These are phyloP conservation scores for Neonectria faginata DNA, from an alignment of 2,329 filamentous ascomycete genomes.

Conservation along the genomic window DNA sequence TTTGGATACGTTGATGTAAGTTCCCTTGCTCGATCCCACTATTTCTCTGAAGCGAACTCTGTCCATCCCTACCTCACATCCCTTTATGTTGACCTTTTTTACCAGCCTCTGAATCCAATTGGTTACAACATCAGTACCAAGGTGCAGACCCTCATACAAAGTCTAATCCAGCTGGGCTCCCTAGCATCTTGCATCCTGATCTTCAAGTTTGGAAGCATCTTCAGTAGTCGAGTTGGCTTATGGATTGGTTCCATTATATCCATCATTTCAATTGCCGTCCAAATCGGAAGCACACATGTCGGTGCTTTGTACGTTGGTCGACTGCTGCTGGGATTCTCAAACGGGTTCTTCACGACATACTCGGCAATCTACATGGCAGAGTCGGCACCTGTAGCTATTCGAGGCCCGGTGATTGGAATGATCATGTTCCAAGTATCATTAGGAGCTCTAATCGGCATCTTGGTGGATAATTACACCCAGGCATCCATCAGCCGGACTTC, in stretches of 20 bases:
- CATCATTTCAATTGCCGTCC: background rate
- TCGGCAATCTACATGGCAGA: constrained; percentile 3
- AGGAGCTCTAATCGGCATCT: constrained; percentile 2
- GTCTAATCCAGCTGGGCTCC: constrained; percentile 1
- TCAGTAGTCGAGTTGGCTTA: background rate
- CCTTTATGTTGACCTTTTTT: background rate
- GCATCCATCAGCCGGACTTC: background rate
- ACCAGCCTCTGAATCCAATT: constrained; percentile 5
- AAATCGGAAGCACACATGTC: constrained; percentile 5
- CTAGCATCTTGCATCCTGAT: constrained; percentile 1
- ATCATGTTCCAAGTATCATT: constrained; percentile 2
- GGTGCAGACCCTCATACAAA: constrained; percentile 3
- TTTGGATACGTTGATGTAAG: constrained; percentile 7
- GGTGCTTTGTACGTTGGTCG: constrained; percentile 2
- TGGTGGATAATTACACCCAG: constrained; percentile 1
- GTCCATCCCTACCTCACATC: background rate
- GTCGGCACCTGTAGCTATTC: background rate
- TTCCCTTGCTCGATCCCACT: background rate
- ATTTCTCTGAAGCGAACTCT: background rate
- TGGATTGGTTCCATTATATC: background rate
- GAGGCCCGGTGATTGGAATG: constrained; percentile 4
- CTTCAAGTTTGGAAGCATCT: background rate
- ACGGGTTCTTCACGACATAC: constrained; percentile 7
- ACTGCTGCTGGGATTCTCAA: background rate
- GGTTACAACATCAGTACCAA: constrained; percentile 1